Base-by-base conservation (phyloP, 768 basidiomycete genomes). In the Phylloporus sp. region DNA sequence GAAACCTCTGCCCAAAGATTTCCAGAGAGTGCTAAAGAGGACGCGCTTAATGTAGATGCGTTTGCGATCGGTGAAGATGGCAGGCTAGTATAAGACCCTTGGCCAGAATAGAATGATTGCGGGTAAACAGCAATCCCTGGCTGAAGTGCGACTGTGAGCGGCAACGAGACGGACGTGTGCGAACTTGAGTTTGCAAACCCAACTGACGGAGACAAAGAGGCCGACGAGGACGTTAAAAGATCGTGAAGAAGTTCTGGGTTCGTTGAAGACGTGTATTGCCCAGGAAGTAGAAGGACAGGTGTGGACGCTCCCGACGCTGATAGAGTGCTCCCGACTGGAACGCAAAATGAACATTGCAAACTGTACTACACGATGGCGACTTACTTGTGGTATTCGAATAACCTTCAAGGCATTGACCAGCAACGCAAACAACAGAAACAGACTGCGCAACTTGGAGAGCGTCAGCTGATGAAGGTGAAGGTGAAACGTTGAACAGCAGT, bases 391-490 rank as follows among this genome's bases (percentile, higher is more conserved):
- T 80, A 63, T 91, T 91, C 28, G 86, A 81, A 70, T 72, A 80
- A 52, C 90, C 90, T 68, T 90, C 78, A 50, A 91, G 71, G 75
- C 90, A 91, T 86, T 92, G 88, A 59, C 89, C 89, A 66, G 89
- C 86, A 87, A 88, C 74, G 76, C 89, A 91, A 55, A 92, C 75
- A 50, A 91, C 82, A 62, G 84, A 69, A 53, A 73, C 67, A 58
- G 78, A 75, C 67, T 84, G 81, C 53, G 84, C 83, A 64, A 74
- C 80, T 82, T 27, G 48, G 31, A 32, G 4, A 26, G 11, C 27
- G 38, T 61, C 4, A 59, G 49, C 29, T 16, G 26, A 27, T 22
- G 15, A 8, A 41, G 51, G 6, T 15, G 13, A 28, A 20, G 15
- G 4, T 22, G 27, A 6, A n/a, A 42, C 5, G 2, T 18, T 26